Percentiles rank a stretch among this genome's conserved stretches.
phyloP scores from a whole-genome alignment of 2,329 filamentous ascomycete genomes.

The Huntiella omanensis region DNA sequence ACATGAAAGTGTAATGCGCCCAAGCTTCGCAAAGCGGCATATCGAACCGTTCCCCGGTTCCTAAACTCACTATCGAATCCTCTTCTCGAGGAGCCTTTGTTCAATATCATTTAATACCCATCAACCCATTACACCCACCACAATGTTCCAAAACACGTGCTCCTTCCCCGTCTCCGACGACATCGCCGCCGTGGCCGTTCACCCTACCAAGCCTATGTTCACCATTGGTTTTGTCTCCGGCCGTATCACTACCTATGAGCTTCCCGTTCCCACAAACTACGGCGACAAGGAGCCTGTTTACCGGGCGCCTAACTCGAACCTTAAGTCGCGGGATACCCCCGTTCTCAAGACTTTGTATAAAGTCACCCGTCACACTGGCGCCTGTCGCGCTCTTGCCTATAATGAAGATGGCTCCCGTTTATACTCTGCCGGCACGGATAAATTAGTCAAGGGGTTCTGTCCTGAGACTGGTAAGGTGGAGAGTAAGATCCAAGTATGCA shows the following conservation, averaged over 20 bases:
- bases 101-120: neutral
- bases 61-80: too few relatives aligned
- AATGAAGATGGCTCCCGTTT: conserved; percentile 55
- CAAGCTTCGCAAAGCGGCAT: too few relatives aligned
- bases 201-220: conserved; percentile 67
- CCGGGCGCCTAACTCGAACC: conserved; percentile 19
- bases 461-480: conserved; percentile 46
- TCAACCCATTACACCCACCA: neutral
- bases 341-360: conserved; percentile 65
- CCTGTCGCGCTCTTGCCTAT: conserved; percentile 68
- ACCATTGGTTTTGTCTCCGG: conserved; percentile 72
- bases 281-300: neutral
- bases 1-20: too few relatives aligned
- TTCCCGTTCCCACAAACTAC: conserved; percentile 28
- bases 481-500: conserved; percentile 57
- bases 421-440: conserved; percentile 45
- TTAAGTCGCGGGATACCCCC: conserved; percentile 40
- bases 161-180: conserved; percentile 71
- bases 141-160: conserved; percentile 84
- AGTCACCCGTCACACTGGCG: conserved; percentile 81
- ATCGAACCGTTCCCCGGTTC: neutral
- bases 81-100: too few relatives aligned
- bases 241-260: conserved; percentile 66
- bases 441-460: conserved; percentile 38
- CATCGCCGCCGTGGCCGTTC: conserved; percentile 72